Evolutionary conservation across 345 rosid species (phyloP).

Genomic region (Salix exigua): DNA sequence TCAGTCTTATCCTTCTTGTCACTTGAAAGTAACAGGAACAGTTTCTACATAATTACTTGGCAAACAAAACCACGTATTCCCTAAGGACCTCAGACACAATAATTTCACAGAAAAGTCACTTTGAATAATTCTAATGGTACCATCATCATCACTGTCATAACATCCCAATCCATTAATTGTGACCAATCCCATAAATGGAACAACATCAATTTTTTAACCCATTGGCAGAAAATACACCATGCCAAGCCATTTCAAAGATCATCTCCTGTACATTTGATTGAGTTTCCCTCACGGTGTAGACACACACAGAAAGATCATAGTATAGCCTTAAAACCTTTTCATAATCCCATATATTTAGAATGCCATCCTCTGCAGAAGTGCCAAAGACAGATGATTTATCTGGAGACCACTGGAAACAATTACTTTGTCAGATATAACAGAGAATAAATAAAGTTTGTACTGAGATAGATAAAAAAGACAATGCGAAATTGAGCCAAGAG

Average conservation of each 20-base stretch:
- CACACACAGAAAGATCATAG: background rate
- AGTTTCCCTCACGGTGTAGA: background rate
- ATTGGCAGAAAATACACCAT: background rate
- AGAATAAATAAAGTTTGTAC: background rate
- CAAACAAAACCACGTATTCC: background rate
- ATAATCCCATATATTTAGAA: slow-evolving; percentile 33
- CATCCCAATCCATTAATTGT: background rate
- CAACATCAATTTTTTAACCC: background rate
- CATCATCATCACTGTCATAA: background rate
- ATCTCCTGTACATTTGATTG: background rate
- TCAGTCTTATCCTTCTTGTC: background rate
- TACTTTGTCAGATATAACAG: background rate
- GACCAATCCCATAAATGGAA: background rate
- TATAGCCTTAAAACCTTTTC: slow-evolving; percentile 11
- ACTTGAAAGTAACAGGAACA: background rate
- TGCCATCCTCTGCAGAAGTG: slow-evolving; percentile 35
- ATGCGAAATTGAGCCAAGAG: background rate
- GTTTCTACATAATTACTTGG: background rate
- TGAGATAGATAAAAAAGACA: background rate
- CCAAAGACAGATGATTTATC: slow-evolving; percentile 32
- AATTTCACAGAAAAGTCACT: background rate
- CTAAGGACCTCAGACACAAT: background rate
- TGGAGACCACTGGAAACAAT: slow-evolving; percentile 32
- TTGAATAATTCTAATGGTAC: background rate
- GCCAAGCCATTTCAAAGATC: background rate